Base-by-base conservation (phyloP, 2,329 filamentous ascomycete species). In the Capronia coronata region DNA sequence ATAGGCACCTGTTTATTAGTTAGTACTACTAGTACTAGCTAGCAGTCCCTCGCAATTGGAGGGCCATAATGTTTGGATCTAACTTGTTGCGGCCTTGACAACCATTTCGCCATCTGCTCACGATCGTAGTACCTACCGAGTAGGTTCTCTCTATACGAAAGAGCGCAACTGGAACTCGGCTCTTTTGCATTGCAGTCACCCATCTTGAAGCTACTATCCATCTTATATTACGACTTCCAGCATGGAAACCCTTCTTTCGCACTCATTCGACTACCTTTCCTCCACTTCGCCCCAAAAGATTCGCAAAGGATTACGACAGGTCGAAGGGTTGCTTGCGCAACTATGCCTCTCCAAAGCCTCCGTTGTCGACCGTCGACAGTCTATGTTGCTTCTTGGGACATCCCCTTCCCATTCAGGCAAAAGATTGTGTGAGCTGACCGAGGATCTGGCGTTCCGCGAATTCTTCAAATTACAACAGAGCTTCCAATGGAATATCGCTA, bases 391-490 rank as follows among this genome's bases (percentile, higher is more conserved):
- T 3, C 62, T 67, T 29, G 67, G 66, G 22, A 60, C 67, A 45
- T 60, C 67, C 46, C 68, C 71, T 42, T 61, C 66, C 2, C 69
- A 71, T 8, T 67, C 69, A 23, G 71, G 72, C 45, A 89, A 87
- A 69, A 75, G 76, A 11, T 75, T 95, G 43, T 72, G 73, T 18
- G 83, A 88, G 49, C 71, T 96, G 55, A 77, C 79, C 43, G 79
- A 83, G 56, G 93, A 97, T 67, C 87, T 86, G 16, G 91, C 90
- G 16, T 97, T 96, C 65, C 77, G 87, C 59, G 89, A 96, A 68
- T 97, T 97, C 73, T 96, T 95, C 74, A 88, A 94, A 67, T 68
- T 97, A 58, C 93, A 98, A 68, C 90, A 97, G 64, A 87, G 90
- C 2, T 98, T 98, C 65, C 88, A 97, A 71, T 97, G 89, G 86